phyloP scores from a whole-genome alignment of 2,329 filamentous ascomycete genomes.

The Rutstroemia sp. region DNA sequence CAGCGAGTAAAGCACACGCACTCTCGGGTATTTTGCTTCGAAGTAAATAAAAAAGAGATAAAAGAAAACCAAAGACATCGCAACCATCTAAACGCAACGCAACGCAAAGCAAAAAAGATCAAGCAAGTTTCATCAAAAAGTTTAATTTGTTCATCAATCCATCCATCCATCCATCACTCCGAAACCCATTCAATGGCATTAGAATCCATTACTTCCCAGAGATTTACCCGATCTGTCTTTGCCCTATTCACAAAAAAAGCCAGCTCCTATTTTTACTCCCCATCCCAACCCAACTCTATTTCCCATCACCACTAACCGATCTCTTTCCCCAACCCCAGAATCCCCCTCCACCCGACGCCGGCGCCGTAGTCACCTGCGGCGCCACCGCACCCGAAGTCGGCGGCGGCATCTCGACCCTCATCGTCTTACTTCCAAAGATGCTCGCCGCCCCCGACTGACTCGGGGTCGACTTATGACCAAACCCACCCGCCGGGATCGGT shows the following conservation, averaged over 20 bases:
- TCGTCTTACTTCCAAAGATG: neutral
- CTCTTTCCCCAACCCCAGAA: constrained; percentile 9
- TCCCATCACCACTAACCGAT: neutral
- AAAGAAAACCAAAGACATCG: neutral
- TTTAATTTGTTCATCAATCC: neutral
- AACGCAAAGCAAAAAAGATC: constrained; percentile 1
- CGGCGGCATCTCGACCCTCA: neutral
- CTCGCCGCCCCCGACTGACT: constrained; percentile 7
- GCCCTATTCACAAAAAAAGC: neutral
- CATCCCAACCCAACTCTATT: neutral
- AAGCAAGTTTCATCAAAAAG: neutral
- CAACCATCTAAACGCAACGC: no score
- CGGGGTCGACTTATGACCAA: constrained; percentile 19
- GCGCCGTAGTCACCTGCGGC: neutral
- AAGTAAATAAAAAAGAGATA: neutral
- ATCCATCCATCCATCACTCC: neutral
- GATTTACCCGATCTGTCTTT: neutral
- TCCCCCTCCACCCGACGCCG: neutral
- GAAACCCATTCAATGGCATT: neutral
- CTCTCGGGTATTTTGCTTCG: constrained; percentile 7
- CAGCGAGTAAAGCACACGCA: constrained; percentile 1
- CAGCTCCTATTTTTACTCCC: neutral
- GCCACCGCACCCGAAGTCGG: neutral
- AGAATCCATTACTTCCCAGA: neutral
- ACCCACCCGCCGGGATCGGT: neutral